Percentiles rank a stretch among this genome's conserved stretches.
Conservation (phyloP, 108 stramenopile genomes). For the Nitzschia sp. region DNA sequence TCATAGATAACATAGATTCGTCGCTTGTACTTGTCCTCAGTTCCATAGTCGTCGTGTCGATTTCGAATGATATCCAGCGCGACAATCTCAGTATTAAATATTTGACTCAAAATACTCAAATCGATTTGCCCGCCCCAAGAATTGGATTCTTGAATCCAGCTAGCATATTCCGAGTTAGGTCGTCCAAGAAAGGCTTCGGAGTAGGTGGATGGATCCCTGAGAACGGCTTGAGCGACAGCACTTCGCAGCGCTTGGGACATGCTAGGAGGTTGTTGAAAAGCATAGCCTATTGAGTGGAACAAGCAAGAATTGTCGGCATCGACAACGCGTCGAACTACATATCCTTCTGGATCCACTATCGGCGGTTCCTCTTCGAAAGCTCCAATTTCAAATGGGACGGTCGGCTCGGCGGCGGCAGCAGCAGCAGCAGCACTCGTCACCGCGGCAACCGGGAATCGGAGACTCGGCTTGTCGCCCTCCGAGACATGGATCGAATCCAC, state of each 20-base stretch:
- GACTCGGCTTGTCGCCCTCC: background rate
- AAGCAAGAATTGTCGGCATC: slow-evolving; percentile 35
- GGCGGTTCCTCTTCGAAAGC: slow-evolving; percentile 2
- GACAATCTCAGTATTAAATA: slow-evolving; percentile 20
- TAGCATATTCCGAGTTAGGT: slow-evolving; percentile 13
- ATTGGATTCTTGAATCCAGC: slow-evolving; percentile 14
- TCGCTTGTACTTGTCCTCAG: slow-evolving; percentile 18
- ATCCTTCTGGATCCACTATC: slow-evolving; percentile 21
- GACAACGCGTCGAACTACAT: slow-evolving; percentile 18
- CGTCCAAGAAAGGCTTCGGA: slow-evolving; percentile 21
- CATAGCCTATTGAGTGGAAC: slow-evolving; percentile 21
- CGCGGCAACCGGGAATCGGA: background rate
- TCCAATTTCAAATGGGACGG: background rate
- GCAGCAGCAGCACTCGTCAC: background rate
- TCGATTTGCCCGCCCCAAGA: slow-evolving; percentile 31
- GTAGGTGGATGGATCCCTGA: slow-evolving; percentile 12
- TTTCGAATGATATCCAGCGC: slow-evolving; percentile 26
- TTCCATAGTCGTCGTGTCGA: slow-evolving; percentile 22
- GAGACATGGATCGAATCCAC: slow-evolving; percentile 24
- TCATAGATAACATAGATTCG: slow-evolving; percentile 27
- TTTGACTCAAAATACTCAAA: slow-evolving; percentile 12
- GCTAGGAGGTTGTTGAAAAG: background rate
- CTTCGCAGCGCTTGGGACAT: background rate
- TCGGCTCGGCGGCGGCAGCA: background rate
- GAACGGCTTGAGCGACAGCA: slow-evolving; percentile 19